phyloP scores from a whole-genome alignment of 1,284 basidiomycete genomes.

The Trichosporon sp. region DNA sequence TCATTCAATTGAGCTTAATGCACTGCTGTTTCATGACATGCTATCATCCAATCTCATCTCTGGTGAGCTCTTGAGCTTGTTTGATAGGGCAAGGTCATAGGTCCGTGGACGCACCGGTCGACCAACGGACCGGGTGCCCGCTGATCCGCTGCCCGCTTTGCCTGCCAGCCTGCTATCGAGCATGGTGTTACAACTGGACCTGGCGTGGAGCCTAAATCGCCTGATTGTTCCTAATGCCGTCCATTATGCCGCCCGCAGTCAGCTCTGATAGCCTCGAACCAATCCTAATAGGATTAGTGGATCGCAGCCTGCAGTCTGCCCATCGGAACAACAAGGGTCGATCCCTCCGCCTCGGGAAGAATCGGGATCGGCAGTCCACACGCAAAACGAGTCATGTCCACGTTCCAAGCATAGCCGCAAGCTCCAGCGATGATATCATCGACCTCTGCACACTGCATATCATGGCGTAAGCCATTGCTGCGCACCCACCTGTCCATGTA shows the following conservation, averaged over 20 bases:
- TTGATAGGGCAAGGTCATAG: too few relatives aligned
- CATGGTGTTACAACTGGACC: too few relatives aligned
- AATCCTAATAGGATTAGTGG: neutral
- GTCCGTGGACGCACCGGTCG: too few relatives aligned
- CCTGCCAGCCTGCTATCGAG: neutral
- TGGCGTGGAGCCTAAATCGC: too few relatives aligned
- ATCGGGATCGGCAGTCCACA: neutral
- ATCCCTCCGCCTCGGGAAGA: slow-evolving; percentile 1
- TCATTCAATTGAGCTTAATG: neutral
- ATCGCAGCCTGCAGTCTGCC: too few relatives aligned
- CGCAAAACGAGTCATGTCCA: too few relatives aligned
- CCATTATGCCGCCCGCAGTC: neutral
- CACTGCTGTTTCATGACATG: neutral
- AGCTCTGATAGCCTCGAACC: neutral
- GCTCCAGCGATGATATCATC: neutral
- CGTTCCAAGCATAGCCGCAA: neutral
- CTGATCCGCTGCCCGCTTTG: neutral
- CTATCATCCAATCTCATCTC: neutral
- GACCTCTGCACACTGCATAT: too few relatives aligned
- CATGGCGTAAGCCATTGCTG: neutral
- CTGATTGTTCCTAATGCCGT: too few relatives aligned
- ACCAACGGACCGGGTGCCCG: too few relatives aligned
- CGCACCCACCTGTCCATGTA: neutral
- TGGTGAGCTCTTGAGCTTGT: too few relatives aligned
- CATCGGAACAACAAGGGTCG: neutral